These are phyloP conservation scores for Nadsonia starkeyi-henricii DNA, from an alignment of 1,139 yeast species.

Conservation along the genomic window DNA sequence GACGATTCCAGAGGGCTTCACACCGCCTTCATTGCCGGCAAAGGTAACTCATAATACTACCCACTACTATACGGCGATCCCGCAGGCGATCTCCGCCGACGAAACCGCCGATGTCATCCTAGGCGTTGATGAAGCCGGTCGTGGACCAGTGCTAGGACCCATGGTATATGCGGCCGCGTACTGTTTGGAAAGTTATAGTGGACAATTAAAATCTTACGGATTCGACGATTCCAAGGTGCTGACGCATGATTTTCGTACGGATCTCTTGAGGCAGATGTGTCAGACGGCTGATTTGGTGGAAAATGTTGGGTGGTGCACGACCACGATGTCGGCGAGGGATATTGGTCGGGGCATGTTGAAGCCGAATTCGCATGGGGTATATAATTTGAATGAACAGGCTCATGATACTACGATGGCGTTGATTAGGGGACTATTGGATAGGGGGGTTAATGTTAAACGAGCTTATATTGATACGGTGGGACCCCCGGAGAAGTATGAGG, in stretches of 20 bases:
- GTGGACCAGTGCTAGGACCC: slow-evolving; percentile 92
- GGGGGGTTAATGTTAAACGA: slow-evolving; percentile 51
- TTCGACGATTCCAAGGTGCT: slow-evolving; percentile 89
- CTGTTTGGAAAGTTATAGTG: slow-evolving; percentile 43
- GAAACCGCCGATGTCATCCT: slow-evolving; percentile 32
- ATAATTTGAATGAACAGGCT: slow-evolving; percentile 88
- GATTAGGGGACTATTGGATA: slow-evolving; percentile 45
- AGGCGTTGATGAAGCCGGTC: slow-evolving; percentile 96
- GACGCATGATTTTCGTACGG: slow-evolving; percentile 55
- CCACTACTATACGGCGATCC: slow-evolving; percentile 27
- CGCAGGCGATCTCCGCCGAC: slow-evolving; percentile 15
- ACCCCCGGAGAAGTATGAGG: slow-evolving; percentile 75
- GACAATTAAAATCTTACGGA: slow-evolving; percentile 47
- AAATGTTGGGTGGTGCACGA: slow-evolving; percentile 79
- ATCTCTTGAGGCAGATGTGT: slow-evolving; percentile 48
- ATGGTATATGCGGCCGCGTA: slow-evolving; percentile 93
- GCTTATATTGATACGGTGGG: slow-evolving; percentile 94
- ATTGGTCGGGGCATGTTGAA: slow-evolving; percentile 82
- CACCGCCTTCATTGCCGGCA: slow-evolving; percentile 19
- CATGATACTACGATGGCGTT: slow-evolving; percentile 83
- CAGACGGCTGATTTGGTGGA: slow-evolving; percentile 30
- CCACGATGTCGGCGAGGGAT: slow-evolving; percentile 75
- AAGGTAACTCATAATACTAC: slow-evolving; percentile 15
- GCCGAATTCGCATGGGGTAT: slow-evolving; percentile 35
- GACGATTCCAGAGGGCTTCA: slow-evolving; percentile 9